These are phyloP conservation scores for Mycena rosella DNA, from an alignment of 768 basidiomycete species.

Conservation along the genomic window DNA sequence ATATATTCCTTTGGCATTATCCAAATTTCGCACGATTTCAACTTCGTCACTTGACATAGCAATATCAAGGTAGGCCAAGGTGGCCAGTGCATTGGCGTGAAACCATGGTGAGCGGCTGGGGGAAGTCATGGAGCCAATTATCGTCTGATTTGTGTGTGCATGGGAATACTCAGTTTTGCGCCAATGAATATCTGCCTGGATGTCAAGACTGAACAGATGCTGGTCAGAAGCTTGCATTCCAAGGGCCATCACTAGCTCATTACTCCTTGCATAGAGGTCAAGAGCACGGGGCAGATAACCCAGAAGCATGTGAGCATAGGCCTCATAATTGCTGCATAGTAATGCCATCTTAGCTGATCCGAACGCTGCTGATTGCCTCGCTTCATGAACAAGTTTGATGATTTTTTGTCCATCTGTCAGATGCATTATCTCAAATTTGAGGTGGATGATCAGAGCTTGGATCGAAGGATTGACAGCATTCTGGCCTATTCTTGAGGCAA, in stretches of 20 bases:
- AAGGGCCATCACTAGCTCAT: background rate
- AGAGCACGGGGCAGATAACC: background rate
- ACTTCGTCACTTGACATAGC: background rate
- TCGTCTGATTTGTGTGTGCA: background rate
- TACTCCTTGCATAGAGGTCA: no score
- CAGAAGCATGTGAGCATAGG: background rate
- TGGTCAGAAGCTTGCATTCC: background rate
- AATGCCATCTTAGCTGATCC: no score
- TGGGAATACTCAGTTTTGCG: background rate
- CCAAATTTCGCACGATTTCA: background rate
- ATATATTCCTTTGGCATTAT: background rate
- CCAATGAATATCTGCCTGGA: background rate
- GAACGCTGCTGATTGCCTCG: no score
- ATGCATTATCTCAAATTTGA: background rate
- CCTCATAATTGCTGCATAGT: no score
- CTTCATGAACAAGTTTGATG: no score
- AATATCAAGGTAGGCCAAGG: background rate
- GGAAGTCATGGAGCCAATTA: background rate
- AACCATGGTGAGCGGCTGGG: background rate
- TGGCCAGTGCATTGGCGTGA: background rate
- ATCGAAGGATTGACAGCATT: no score
- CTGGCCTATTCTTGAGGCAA: background rate
- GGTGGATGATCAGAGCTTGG: no score
- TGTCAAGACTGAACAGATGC: background rate
- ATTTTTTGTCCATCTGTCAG: no score